phyloP scores from a whole-genome alignment of 2,329 filamentous ascomycete genomes.

The Phoma sp. region DNA sequence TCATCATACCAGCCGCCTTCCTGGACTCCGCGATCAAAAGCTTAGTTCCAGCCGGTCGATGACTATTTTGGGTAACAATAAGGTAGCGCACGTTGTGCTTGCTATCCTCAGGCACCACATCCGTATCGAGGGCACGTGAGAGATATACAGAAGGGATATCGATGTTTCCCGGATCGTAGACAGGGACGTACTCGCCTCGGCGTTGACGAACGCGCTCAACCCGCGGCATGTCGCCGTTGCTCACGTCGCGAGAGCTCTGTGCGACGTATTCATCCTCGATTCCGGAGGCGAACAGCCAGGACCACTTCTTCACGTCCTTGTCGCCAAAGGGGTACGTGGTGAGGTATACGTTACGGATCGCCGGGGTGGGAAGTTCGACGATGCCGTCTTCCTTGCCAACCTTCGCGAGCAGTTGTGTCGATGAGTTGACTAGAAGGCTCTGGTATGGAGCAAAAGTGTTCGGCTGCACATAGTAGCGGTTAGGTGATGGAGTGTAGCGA shows the following conservation, averaged over 20 bases:
- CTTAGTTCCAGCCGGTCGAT: conserved; percentile 15
- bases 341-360: conserved; percentile 27
- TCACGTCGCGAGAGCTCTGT: not conserved
- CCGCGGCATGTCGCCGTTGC: conserved; percentile 8
- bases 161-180: conserved; percentile 9
- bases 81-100: conserved; percentile 21
- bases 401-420: conserved; percentile 23
- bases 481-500: conserved; percentile 16
- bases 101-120: conserved; percentile 25
- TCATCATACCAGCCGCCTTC: conserved; percentile 33
- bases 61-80: conserved; percentile 28
- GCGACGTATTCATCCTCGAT: conserved; percentile 27
- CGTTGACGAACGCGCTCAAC: conserved; percentile 8
- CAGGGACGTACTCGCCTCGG: conserved; percentile 15
- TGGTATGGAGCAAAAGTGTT: not conserved
- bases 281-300: conserved; percentile 27
- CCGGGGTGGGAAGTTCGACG: conserved; percentile 26
- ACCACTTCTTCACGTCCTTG: conserved; percentile 34
- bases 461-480: conserved; percentile 2
- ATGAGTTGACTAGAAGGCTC: conserved; percentile 17
- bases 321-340: conserved; percentile 36
- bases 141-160: conserved; percentile 30
- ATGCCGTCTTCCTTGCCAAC: conserved; percentile 29
- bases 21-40: conserved; percentile 33
- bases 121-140: conserved; percentile 29